phyloP scores from a whole-genome alignment of 371 early-diverging fungal genomes.

The Mucor plumbeus region DNA sequence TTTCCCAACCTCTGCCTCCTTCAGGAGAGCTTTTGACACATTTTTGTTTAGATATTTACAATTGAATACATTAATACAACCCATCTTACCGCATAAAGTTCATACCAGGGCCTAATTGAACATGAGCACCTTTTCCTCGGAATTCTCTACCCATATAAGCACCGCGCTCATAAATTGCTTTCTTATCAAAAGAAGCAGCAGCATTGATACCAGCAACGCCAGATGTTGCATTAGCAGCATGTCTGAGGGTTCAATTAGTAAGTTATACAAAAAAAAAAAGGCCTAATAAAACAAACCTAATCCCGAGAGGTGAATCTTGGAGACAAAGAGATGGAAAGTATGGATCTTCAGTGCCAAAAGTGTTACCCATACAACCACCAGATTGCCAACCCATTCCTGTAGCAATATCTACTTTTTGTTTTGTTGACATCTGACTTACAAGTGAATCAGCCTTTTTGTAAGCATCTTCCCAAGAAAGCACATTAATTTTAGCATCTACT shows the following conservation, averaged over 20 bases:
- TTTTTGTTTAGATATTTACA: background rate
- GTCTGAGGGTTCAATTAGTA: slow-evolving; percentile 20
- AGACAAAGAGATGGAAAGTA: slow-evolving; percentile 62
- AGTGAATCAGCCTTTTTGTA: slow-evolving; percentile 38
- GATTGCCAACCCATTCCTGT: slow-evolving; percentile 54
- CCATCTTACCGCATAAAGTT: slow-evolving; percentile 35
- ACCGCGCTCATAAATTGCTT: slow-evolving; percentile 52
- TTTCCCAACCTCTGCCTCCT: slow-evolving; percentile 68
- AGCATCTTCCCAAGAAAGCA: slow-evolving; percentile 42
- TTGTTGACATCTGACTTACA: slow-evolving; percentile 37
- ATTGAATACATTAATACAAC: background rate
- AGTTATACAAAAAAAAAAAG: slow-evolving; percentile 30
- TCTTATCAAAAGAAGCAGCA: slow-evolving; percentile 58
- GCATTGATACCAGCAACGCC: slow-evolving; percentile 61
- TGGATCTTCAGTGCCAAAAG: slow-evolving; percentile 21
- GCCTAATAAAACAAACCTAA: slow-evolving; percentile 68
- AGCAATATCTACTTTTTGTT: slow-evolving; percentile 46
- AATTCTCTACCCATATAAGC: slow-evolving; percentile 58
- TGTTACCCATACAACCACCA: slow-evolving; percentile 55
- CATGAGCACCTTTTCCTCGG: slow-evolving; percentile 54
- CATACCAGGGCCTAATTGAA: slow-evolving; percentile 55
- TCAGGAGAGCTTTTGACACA: slow-evolving; percentile 33
- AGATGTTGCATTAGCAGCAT: slow-evolving; percentile 41
- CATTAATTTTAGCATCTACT: slow-evolving; percentile 6
- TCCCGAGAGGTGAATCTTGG: slow-evolving; percentile 60